Evolutionary conservation across 331 rosid species (phyloP), one percentile per base, ranked within the genome.

Genomic region (Malus hybrid): DNA sequence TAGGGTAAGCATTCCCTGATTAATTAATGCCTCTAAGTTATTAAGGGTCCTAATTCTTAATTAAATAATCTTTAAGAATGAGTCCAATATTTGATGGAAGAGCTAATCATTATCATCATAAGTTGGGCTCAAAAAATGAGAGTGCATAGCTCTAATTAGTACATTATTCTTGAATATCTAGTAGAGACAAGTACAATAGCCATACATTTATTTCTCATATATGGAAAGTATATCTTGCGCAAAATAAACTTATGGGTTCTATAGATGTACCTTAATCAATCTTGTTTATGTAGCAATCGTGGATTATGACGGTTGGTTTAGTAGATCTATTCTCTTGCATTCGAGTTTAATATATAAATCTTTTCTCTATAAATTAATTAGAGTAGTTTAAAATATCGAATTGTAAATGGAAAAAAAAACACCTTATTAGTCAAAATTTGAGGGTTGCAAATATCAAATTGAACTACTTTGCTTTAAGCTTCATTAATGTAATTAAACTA

Each of bases 21-120:
- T 74, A 76, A 74, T 85, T 83, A 73, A 67, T 80, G 83, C 81
- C 83, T 77, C 78, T 44, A 80, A 79, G 77, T 57, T 56, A 42
- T 42, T 44, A 44, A 22, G 64, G 88, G 84, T 70, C 71, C 77
- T 70, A 32, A 27, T 83, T 73, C 46, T 67, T 77, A 65, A 73
- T 67, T 72, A 66, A 73, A 78, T 80, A 70, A 80, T 81, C 70
- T 75, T 76, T 59, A 75, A 75, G 64, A 61, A 77, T 71, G 78
- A 29, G 61, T 44, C n/a, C 22, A 74, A 73, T 75, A 80, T 42
- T 55, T 77, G 80, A 87, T 81, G 88, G 90, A 81, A 86, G 67
- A 75, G 66, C 84, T 81, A 87, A 87, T 84, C 85, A 89, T 85
- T 71, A 80, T 48, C 59, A 28, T 78, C 80, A 82, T 64, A 34